Evolutionary conservation across 306 rosid genomes (phyloP).

Genomic region (Prunus salicina): DNA sequence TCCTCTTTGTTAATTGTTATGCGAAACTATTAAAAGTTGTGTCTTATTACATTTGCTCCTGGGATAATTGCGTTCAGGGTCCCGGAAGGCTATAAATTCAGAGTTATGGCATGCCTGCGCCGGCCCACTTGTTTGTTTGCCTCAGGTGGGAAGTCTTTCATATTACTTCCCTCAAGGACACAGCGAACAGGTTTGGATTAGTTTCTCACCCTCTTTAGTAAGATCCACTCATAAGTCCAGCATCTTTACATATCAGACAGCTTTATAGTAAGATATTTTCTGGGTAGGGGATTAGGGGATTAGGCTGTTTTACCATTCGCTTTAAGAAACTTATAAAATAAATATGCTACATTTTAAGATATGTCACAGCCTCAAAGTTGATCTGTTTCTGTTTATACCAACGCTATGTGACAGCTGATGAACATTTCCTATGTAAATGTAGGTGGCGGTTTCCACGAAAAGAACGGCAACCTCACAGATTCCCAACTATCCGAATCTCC

Average conservation of each 20-base stretch:
- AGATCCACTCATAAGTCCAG: neutral
- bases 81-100: slow-evolving; percentile 66
- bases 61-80: slow-evolving; percentile 45
- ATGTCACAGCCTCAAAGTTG: neutral
- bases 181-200: slow-evolving; percentile 77
- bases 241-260: neutral
- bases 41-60: neutral
- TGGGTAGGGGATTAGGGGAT: neutral
- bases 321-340: too few species aligned
- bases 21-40: neutral
- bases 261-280: neutral
- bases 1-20: neutral
- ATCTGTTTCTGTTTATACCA: neutral
- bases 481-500: slow-evolving; percentile 90
- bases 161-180: slow-evolving; percentile 98
- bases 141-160: slow-evolving; percentile 81
- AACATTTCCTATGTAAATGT: slow-evolving; percentile 10
- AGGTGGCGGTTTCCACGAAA: slow-evolving; percentile 96
- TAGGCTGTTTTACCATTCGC: neutral
- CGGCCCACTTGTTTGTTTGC: slow-evolving; percentile 89
- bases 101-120: slow-evolving; percentile 99
- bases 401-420: slow-evolving; percentile 11
- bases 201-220: neutral
- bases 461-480: slow-evolving; percentile 86
- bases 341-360: neutral